Conservation (phyloP, 495 filamentous ascomycete genomes). For the Hyaloscypha bicolor region DNA sequence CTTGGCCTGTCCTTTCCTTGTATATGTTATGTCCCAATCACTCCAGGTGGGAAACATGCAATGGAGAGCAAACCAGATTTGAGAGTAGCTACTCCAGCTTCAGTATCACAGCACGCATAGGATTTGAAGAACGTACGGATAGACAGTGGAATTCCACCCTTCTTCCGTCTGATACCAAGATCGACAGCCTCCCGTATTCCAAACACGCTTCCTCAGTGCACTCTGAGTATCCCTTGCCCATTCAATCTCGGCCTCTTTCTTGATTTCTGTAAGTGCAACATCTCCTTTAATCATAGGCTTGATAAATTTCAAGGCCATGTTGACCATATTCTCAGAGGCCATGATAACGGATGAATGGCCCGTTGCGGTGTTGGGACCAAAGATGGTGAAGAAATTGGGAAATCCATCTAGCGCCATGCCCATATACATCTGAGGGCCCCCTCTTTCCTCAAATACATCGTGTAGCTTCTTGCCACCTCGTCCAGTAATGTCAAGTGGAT, state of each 20-base stretch:
- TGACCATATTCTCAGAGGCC: conserved; percentile 60
- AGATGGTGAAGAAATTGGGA: conserved; percentile 70
- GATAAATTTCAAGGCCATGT: conserved; percentile 53
- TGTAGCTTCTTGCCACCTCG: conserved; percentile 49
- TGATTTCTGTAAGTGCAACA: conserved; percentile 40
- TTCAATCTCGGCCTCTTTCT: conserved; percentile 52
- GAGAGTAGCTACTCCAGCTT: conserved; percentile 45
- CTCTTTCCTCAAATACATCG: conserved; percentile 55
- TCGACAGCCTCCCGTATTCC: conserved; percentile 51
- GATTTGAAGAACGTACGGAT: conserved; percentile 50
- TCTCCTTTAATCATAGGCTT: conserved; percentile 51
- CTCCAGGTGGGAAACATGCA: conserved; percentile 60
- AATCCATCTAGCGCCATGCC: conserved; percentile 66
- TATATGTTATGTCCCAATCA: conserved; percentile 57
- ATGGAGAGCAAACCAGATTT: conserved; percentile 49
- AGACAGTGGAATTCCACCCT: conserved; percentile 62
- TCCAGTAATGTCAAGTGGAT: conserved; percentile 46
- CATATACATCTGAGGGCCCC: conserved; percentile 61
- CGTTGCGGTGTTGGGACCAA: conserved; percentile 66
- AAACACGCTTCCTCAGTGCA: conserved; percentile 55
- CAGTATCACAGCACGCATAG: conserved; percentile 6
- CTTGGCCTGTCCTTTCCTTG: conserved; percentile 44
- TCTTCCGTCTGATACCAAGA: conserved; percentile 60
- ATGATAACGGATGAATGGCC: conserved; percentile 66
- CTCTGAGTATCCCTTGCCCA: conserved; percentile 58